Evolutionary conservation across 148 eudicot genomes (phyloP).

Genomic region (Amaranthus hypochondriacus): DNA sequence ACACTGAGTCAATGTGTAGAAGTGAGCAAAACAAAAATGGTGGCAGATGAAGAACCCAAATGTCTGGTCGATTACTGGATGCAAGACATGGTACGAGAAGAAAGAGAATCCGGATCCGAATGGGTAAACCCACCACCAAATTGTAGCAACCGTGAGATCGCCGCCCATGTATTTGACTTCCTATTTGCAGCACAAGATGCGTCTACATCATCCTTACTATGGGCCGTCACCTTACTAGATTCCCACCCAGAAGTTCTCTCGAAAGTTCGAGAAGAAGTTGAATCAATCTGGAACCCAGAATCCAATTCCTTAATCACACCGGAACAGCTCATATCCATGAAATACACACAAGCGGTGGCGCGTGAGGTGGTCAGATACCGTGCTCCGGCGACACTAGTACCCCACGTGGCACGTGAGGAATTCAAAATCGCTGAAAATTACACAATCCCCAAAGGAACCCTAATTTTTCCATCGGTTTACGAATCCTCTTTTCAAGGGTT

Average conservation of each 20-base stretch:
- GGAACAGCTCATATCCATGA: slow-evolving; percentile 53
- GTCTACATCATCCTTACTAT: slow-evolving; percentile 69
- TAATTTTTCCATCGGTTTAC: slow-evolving; percentile 78
- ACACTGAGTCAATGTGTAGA: slow-evolving; percentile 48
- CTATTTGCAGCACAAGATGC: slow-evolving; percentile 86
- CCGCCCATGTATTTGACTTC: slow-evolving; percentile 71
- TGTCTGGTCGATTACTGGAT: slow-evolving; percentile 83
- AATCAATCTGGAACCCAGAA: slow-evolving; percentile 43
- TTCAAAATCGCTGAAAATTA: slow-evolving; percentile 47
- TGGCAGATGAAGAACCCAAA: slow-evolving; percentile 37
- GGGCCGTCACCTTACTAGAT: slow-evolving; percentile 76
- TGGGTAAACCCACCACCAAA: slow-evolving; percentile 27
- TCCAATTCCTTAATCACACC: slow-evolving; percentile 34
- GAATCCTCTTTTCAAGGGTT: slow-evolving; percentile 92
- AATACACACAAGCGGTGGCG: slow-evolving; percentile 89
- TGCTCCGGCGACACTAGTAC: slow-evolving; percentile 77
- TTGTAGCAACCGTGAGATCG: slow-evolving; percentile 36
- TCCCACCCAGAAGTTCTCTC: slow-evolving; percentile 54
- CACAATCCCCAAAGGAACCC: slow-evolving; percentile 62
- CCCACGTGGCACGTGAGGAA: slow-evolving; percentile 68
- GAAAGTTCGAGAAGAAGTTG: slow-evolving; percentile 50
- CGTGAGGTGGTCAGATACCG: slow-evolving; percentile 64
- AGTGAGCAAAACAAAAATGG: slow-evolving; percentile 45
- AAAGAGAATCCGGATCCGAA: slow-evolving; percentile 14
- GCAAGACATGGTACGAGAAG: slow-evolving; percentile 53